Evolutionary conservation across 768 basidiomycete species (phyloP).

Genomic region (Leccinellum albellum): DNA sequence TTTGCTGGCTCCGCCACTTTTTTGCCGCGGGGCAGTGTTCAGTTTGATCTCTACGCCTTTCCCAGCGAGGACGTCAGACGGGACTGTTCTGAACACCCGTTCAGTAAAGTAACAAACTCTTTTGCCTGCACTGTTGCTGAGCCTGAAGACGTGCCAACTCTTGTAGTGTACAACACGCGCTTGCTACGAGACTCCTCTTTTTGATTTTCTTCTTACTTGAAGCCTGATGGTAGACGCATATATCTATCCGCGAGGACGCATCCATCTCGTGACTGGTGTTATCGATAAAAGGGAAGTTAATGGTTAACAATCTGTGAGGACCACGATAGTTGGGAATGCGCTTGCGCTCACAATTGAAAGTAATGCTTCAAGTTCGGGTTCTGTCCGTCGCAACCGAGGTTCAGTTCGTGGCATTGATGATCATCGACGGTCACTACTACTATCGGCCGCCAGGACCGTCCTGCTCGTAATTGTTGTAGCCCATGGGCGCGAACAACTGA

Average conservation of each 20-base stretch:
- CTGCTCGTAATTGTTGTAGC: constrained; percentile 44
- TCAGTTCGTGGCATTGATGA: constrained; percentile 49
- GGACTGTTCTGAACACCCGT: neutral
- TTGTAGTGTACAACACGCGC: constrained; percentile 45
- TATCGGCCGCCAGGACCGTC: constrained; percentile 66
- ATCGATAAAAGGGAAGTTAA: neutral
- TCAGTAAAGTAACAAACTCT: constrained; percentile 35
- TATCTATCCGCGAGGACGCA: constrained; percentile 41
- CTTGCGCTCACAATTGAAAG: constrained; percentile 47
- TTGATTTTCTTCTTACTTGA: constrained; percentile 61
- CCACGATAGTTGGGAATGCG: neutral
- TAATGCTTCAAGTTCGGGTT: constrained; percentile 59
- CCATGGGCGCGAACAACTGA: constrained; percentile 41
- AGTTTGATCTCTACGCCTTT: constrained; percentile 45
- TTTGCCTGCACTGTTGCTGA: constrained; percentile 32
- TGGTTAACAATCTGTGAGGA: neutral
- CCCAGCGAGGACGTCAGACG: constrained; percentile 7
- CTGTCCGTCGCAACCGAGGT: constrained; percentile 66
- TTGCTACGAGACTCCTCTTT: constrained; percentile 53
- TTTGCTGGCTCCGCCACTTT: constrained; percentile 7
- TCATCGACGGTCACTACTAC: constrained; percentile 54
- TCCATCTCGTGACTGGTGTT: constrained; percentile 38
- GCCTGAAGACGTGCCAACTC: constrained; percentile 51
- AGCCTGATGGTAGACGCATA: constrained; percentile 56
- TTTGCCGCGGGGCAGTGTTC: constrained; percentile 26